Conservation (phyloP, 164 flowering plant species). For the Saururus chinensis region DNA sequence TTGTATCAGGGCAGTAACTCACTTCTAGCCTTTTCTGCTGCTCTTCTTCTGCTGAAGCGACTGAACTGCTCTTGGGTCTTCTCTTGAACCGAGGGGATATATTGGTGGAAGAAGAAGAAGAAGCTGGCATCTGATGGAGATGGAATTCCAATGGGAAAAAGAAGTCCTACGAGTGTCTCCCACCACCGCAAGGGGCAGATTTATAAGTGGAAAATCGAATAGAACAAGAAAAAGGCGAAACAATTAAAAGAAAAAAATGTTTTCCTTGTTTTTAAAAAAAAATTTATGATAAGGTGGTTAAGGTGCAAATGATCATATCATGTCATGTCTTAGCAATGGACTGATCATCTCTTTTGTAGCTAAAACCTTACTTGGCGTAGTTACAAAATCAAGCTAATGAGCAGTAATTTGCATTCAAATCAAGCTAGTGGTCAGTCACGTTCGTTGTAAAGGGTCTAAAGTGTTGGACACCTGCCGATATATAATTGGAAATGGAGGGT, state of each 20-base stretch:
- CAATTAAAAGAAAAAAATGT: too few relatives aligned
- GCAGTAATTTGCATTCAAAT: background rate
- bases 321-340: background rate
- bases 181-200: background rate
- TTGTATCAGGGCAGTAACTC: background rate
- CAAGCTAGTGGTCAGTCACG: background rate
- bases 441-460: too few relatives aligned
- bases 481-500: background rate
- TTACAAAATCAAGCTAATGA: background rate
- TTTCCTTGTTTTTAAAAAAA: too few relatives aligned
- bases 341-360: background rate
- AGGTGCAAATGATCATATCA: background rate
- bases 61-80: background rate
- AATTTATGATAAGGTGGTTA: too few relatives aligned
- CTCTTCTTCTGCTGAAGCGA: background rate
- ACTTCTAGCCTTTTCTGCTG: background rate
- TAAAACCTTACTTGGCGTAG: background rate
- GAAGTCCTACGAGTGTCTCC: background rate
- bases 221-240: background rate
- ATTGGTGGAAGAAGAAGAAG: background rate
- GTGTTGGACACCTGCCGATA: background rate
- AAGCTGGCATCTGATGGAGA: background rate
- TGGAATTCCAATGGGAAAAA: background rate
- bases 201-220: background rate
- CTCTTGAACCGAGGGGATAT: background rate